A percentile compares a stretch with the other conserved stretches of the same genome.
Conservation (phyloP, 2,329 filamentous ascomycete species). For the Aspergillus texensis region DNA sequence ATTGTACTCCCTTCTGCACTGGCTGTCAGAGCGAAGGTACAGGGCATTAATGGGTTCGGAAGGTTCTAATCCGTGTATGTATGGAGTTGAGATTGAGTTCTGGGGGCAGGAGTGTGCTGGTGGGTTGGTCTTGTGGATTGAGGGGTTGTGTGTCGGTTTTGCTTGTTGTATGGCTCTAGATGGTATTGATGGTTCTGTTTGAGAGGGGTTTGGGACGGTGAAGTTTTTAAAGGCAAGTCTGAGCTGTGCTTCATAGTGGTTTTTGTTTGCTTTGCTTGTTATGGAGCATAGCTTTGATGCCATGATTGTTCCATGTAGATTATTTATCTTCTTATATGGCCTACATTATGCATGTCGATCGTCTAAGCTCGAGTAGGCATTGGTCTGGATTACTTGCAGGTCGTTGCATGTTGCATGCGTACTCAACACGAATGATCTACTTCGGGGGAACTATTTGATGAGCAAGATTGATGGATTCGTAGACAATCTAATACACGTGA, state of each 20-base stretch:
- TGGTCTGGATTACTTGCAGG: neutral
- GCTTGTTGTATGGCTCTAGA: conserved; percentile 7
- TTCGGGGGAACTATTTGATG: neutral
- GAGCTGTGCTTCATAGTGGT: conserved; percentile 23
- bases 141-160: neutral
- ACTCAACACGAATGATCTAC: neutral
- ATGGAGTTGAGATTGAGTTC: neutral
- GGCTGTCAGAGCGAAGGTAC: conserved; percentile 7
- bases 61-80: conserved; percentile 15
- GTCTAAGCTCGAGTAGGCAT: neutral
- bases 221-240: conserved; percentile 35
- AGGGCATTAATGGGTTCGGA: conserved; percentile 9
- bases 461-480: conserved; percentile 1
- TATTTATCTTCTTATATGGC: neutral
- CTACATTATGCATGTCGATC: neutral
- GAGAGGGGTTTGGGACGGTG: conserved; percentile 23
- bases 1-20: conserved; percentile 2
- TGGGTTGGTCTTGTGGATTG: conserved; percentile 8
- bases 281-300: neutral
- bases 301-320: neutral
- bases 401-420: neutral
- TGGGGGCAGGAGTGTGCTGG: neutral
- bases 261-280: neutral
- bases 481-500: conserved; percentile 16
- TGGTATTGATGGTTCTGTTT: conserved; percentile 1